phyloP scores from a whole-genome alignment of 345 rosid species.

The Euclidium syriacum region DNA sequence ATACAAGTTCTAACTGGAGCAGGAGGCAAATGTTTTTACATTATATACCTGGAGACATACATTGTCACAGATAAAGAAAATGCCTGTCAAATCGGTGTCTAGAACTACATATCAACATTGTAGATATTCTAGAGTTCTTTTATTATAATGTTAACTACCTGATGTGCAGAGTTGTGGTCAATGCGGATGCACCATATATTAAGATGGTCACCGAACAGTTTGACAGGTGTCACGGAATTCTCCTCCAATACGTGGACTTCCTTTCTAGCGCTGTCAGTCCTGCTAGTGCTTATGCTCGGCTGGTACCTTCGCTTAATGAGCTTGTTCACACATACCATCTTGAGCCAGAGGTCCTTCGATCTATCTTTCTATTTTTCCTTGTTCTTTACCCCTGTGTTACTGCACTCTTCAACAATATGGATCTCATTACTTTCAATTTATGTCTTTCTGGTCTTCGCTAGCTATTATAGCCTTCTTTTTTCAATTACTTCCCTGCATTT shows the following conservation, averaged over 20 bases:
- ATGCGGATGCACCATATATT: conserved; percentile 90
- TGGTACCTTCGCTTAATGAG: conserved; percentile 82
- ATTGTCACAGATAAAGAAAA: background rate
- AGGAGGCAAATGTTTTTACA: background rate
- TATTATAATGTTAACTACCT: conserved; percentile 11
- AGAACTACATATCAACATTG: conserved; percentile 9
- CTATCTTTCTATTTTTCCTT: conserved; percentile 15
- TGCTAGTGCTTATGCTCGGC: conserved; percentile 63
- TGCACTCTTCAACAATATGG: conserved; percentile 2
- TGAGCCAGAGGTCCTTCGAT: conserved; percentile 78
- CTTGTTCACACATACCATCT: conserved; percentile 89
- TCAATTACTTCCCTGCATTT: background rate
- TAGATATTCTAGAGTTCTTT: background rate
- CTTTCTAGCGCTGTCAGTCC: conserved; percentile 83
- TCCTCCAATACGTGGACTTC: conserved; percentile 96
- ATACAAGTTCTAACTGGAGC: conserved; percentile 2
- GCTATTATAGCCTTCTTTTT: background rate
- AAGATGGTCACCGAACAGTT: conserved; percentile 99
- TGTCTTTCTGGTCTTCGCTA: conserved; percentile 5
- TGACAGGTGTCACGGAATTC: conserved; percentile 98
- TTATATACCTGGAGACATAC: conserved; percentile 8
- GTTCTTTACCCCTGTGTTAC: conserved; percentile 7
- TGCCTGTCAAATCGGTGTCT: conserved; percentile 1
- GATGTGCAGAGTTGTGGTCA: conserved; percentile 79
- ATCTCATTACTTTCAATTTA: conserved; percentile 1